These are phyloP conservation scores for Ceratocystis destructans DNA, from an alignment of 2,329 filamentous ascomycete genomes.

Conservation along the genomic window DNA sequence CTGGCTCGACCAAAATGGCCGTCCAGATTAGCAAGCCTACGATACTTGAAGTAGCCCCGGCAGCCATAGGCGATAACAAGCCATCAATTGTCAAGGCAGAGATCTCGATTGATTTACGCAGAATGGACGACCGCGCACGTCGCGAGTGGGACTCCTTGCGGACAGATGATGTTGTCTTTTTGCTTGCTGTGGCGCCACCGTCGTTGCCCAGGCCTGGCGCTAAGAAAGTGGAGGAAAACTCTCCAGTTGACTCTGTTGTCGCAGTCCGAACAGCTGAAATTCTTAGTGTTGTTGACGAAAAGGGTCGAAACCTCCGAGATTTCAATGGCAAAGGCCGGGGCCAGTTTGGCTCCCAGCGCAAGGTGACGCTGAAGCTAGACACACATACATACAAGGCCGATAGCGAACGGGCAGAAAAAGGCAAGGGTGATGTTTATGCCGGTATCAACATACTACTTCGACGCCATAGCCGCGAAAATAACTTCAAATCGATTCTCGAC, in stretches of 20 bases:
- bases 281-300: slow-evolving; percentile 73
- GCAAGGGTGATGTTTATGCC: slow-evolving; percentile 69
- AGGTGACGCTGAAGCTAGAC: slow-evolving; percentile 71
- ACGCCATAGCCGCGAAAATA: slow-evolving; percentile 79
- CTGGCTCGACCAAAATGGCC: slow-evolving; percentile 84
- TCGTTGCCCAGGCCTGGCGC: slow-evolving; percentile 39
- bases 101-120: slow-evolving; percentile 68
- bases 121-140: slow-evolving; percentile 60
- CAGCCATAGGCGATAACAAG: slow-evolving; percentile 67
- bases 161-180: slow-evolving; percentile 77
- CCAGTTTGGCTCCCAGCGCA: slow-evolving; percentile 34
- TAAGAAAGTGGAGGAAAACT: slow-evolving; percentile 37
- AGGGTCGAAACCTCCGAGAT: slow-evolving; percentile 59
- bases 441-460: slow-evolving; percentile 75
- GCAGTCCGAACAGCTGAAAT: slow-evolving; percentile 72
- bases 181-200: slow-evolving; percentile 47
- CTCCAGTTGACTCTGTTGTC: slow-evolving; percentile 46
- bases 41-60: slow-evolving; percentile 71
- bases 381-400: slow-evolving; percentile 64
- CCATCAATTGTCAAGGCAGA: slow-evolving; percentile 81
- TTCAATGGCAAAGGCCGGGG: slow-evolving; percentile 39
- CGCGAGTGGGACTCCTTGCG: slow-evolving; percentile 83
- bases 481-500: slow-evolving; percentile 86
- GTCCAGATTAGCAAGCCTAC: slow-evolving; percentile 73
- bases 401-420: slow-evolving; percentile 47